These are phyloP conservation scores for Psophocarpus tetragonolobus DNA, from an alignment of 306 rosid genomes.

Conservation along the genomic window DNA sequence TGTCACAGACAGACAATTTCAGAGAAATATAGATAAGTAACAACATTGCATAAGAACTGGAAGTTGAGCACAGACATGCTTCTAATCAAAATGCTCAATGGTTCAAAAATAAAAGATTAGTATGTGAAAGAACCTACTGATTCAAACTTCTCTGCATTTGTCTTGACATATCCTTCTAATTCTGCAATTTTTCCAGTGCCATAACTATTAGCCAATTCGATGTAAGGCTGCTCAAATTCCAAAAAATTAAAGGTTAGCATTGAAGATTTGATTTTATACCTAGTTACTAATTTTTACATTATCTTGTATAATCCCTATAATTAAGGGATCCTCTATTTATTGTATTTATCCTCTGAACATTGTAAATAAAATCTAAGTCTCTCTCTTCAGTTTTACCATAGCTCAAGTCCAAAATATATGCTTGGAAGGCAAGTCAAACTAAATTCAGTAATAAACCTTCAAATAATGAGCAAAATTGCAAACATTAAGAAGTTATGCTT, in stretches of 20 bases:
- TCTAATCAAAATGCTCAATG: neutral
- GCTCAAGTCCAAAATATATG: neutral
- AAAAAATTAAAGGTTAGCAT: neutral
- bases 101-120: constrained; percentile 1
- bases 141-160: constrained; percentile 34
- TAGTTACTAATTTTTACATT: no score
- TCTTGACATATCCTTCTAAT: constrained; percentile 35
- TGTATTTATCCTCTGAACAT: no score
- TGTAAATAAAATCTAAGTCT: no score
- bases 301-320: no score
- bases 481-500: neutral
- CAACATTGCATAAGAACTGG: neutral
- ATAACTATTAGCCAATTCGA: constrained; percentile 63
- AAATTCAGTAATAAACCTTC: neutral
- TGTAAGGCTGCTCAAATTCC: constrained; percentile 54
- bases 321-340: no score
- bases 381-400: no score
- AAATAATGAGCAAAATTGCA: neutral
- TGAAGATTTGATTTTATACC: no score
- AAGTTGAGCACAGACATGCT: constrained; percentile 7
- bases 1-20: neutral
- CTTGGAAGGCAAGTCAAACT: neutral
- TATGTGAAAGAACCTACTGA: constrained; percentile 27
- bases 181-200: constrained; percentile 36
- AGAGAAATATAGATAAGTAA: neutral